Base-by-base conservation (phyloP, 2,329 filamentous ascomycete species). In the Colletotrichum sidae region DNA sequence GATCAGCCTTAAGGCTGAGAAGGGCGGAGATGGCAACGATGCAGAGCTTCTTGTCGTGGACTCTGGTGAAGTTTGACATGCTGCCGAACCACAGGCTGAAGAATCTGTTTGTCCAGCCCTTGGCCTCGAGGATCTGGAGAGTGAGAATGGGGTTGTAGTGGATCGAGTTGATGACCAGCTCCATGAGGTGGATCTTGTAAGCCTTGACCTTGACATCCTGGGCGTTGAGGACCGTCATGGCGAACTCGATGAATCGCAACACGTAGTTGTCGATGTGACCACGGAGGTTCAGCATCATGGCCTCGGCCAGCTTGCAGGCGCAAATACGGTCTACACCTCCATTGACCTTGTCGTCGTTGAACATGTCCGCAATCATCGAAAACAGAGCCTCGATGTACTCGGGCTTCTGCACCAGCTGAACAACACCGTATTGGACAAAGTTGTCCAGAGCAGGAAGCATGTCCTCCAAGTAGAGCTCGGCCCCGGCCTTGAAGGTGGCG, bases 401-500 rank as follows among this genome's bases (percentile, higher is more conserved):
- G 34, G 91, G 93, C 74, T 94, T 96, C 76, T 96, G 89, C 25
- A 92, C 83, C 64, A 99, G 84, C 72, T 91, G 90, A 17, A 90
- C 86, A 47, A 92, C 90, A 62, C 96, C 96, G 74, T 96, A 99
- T 72, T 96, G 92, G 57, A 99, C 93, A 77, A 97, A 98, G 83
- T 99, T 99, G 81, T 99, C 96, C 34, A 99, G 86, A 0, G 96
- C 96, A 6, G 96, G 96, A 13, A 99, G 89, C 96, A 99, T 99
- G 72, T 99, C 96, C 79, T 99, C 96, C 12, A 99, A 88, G 76
- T 99, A 99, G 50, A 98, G 88, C 82, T 99, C 95, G 41, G 95
- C 96, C 45, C 96, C 96, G 64, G 93, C 92, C 81, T 98, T 98
- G 84, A 99, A 99, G 1, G 95, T 97, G 70, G 92, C 89, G 80